These are phyloP conservation scores for Powellomyces hirtus DNA, from an alignment of 192 early-diverging fungal species.

Conservation along the genomic window DNA sequence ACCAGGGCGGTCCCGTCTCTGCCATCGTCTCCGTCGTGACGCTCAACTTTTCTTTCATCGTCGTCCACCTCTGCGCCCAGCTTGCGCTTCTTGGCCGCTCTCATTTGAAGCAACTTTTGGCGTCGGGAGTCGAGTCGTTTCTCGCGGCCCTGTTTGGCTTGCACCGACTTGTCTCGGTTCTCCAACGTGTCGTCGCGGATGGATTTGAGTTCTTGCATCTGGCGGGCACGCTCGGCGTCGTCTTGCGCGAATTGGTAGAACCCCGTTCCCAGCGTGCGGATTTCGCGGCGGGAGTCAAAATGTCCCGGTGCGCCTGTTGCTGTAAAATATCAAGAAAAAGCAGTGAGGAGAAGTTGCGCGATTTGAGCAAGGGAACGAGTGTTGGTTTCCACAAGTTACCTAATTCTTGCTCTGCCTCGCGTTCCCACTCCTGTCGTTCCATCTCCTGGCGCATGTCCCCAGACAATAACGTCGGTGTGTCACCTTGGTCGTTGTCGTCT, in stretches of 20 bases:
- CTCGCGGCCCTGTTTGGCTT: constrained; percentile 22
- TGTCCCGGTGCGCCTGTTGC: constrained; percentile 17
- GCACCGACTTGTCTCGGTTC: constrained; percentile 1
- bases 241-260: constrained; percentile 69
- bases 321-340: background rate
- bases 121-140: constrained; percentile 39
- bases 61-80: no score
- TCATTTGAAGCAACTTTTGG: no score
- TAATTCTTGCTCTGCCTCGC: constrained; percentile 15
- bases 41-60: no score
- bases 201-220: constrained; percentile 59
- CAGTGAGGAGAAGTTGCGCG: background rate
- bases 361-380: background rate
- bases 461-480: constrained; percentile 20
- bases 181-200: constrained; percentile 49
- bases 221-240: constrained; percentile 56
- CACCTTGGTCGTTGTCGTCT: background rate
- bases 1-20: no score
- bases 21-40: no score
- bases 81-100: no score
- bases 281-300: constrained; percentile 52
- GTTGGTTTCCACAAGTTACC: background rate
- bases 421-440: constrained; percentile 37
- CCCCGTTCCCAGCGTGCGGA: constrained; percentile 64
- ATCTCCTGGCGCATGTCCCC: constrained; percentile 36